Evolutionary conservation across 2,329 filamentous ascomycete genomes (phyloP).

Genomic region (Phyllosticta citriasiana): DNA sequence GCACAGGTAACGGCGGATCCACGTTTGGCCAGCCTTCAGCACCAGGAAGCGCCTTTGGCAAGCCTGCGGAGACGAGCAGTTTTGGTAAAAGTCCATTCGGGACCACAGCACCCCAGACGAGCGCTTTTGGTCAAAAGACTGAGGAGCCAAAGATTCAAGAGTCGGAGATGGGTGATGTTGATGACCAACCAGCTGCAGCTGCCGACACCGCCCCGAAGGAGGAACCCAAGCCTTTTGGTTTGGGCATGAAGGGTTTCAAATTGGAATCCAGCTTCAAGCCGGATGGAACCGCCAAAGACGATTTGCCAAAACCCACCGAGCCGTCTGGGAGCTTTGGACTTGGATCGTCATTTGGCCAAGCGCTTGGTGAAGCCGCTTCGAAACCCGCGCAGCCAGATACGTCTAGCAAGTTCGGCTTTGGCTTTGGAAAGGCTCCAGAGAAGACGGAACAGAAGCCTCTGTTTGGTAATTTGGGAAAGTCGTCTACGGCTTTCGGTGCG

Average conservation of each 20-base stretch:
- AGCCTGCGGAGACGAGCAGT: slow-evolving; percentile 2
- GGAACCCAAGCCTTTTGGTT: slow-evolving; percentile 18
- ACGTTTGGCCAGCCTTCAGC: slow-evolving; percentile 18
- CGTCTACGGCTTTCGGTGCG: neutral
- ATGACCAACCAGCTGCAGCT: slow-evolving; percentile 15
- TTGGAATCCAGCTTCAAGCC: slow-evolving; percentile 58
- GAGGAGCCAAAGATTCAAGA: slow-evolving; percentile 20
- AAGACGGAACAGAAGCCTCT: neutral
- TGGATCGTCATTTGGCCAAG: slow-evolving; percentile 50
- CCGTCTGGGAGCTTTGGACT: slow-evolving; percentile 46
- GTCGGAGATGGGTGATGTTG: slow-evolving; percentile 21
- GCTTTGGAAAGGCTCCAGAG: slow-evolving; percentile 1
- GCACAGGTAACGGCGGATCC: neutral
- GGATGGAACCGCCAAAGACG: slow-evolving; percentile 52
- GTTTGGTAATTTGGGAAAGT: neutral
- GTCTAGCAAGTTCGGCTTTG: neutral
- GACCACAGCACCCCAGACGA: neutral
- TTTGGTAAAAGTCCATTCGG: neutral
- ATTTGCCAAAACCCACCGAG: slow-evolving; percentile 41
- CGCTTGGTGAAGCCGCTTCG: slow-evolving; percentile 37
- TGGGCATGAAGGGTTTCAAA: slow-evolving; percentile 46
- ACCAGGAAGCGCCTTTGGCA: neutral
- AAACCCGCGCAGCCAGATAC: neutral
- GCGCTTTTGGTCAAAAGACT: slow-evolving; percentile 16
- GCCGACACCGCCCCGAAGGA: slow-evolving; percentile 9